These are phyloP conservation scores for Chytriomyces sp. DNA, from an alignment of 192 early-diverging fungal genomes.

Conservation along the genomic window DNA sequence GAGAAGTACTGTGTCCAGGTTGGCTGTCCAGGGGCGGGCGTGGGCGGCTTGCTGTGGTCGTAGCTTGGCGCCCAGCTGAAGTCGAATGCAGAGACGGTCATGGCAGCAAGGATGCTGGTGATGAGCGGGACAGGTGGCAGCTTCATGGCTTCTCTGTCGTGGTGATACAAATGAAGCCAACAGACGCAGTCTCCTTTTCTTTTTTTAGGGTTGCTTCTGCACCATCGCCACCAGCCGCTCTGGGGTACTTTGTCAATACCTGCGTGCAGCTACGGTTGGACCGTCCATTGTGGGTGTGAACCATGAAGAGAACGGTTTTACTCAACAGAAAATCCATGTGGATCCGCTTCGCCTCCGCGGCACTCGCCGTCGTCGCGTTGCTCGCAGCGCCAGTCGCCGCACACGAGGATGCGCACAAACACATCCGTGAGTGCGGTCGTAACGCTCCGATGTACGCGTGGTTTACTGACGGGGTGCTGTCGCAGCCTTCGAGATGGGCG, in stretches of 20 bases:
- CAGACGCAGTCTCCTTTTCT: not conserved
- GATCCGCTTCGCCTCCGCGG: not conserved
- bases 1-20: not conserved
- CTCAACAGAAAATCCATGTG: not conserved
- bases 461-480: not conserved
- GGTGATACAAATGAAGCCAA: not conserved
- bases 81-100: not conserved
- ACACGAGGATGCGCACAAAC: not conserved
- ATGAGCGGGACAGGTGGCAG: not conserved
- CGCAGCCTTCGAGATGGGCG: constrained; percentile 25
- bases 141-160: not conserved
- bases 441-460: not conserved
- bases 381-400: not conserved
- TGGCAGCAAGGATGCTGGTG: not conserved
- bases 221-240: not conserved
- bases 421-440: constrained; percentile 9
- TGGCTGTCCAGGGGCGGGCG: not conserved
- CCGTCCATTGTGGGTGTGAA: not conserved
- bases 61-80: not conserved
- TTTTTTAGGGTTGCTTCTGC: not conserved
- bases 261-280: not conserved
- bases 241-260: not conserved
- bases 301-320: not conserved
- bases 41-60: not conserved
- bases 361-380: not conserved